Conservation (phyloP, 352 stramenopile genomes). For the Thalassiosira livingstoniorum region DNA sequence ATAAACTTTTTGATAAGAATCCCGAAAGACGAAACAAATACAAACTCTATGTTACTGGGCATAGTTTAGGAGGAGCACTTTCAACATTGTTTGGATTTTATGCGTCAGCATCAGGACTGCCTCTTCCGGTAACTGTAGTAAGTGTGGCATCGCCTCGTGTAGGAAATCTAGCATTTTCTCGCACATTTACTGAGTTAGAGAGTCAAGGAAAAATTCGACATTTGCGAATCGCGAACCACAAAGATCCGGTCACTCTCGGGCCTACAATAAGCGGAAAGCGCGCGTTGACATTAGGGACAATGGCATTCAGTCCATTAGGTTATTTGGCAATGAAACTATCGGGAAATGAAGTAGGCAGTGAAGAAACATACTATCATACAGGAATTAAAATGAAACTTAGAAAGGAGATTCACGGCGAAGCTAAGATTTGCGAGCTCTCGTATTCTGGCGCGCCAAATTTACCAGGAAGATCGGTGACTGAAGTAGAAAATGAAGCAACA, state of each 20-base stretch:
- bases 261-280: slow-evolving; percentile 65
- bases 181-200: slow-evolving; percentile 72
- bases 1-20: slow-evolving; percentile 58
- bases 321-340: slow-evolving; percentile 66
- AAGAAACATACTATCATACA: slow-evolving; percentile 62
- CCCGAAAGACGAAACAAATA: slow-evolving; percentile 39
- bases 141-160: slow-evolving; percentile 71
- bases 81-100: slow-evolving; percentile 87
- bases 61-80: slow-evolving; percentile 92
- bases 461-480: background rate
- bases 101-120: slow-evolving; percentile 12
- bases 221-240: slow-evolving; percentile 74
- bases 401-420: slow-evolving; percentile 3
- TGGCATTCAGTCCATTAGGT: slow-evolving; percentile 52
- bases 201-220: slow-evolving; percentile 65
- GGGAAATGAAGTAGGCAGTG: slow-evolving; percentile 35
- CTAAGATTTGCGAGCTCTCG: background rate
- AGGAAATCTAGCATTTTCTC: slow-evolving; percentile 71
- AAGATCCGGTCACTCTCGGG: slow-evolving; percentile 78
- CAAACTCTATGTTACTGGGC: slow-evolving; percentile 90
- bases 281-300: slow-evolving; percentile 49
- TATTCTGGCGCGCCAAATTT: background rate
- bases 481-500: background rate
- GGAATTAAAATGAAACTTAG: slow-evolving; percentile 61
- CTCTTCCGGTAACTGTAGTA: slow-evolving; percentile 60